Base-by-base conservation (phyloP, 2,329 filamentous ascomycete genomes). In the Paecilomyces variotii region DNA sequence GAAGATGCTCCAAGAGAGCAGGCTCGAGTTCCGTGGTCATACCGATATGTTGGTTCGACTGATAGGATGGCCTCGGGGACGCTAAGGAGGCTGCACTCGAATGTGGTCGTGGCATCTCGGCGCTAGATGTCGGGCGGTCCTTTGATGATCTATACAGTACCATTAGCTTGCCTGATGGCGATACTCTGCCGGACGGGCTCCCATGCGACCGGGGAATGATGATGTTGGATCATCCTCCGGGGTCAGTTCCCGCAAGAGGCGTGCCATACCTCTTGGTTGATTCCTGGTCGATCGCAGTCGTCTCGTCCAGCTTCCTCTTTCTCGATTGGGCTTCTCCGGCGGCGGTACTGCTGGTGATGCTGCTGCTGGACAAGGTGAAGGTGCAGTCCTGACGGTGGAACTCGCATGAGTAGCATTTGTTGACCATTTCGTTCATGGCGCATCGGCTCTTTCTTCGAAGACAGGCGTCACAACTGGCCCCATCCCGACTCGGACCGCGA, bases 311-410 rank as follows among this genome's bases (percentile, higher is more conserved):
- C 62, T 76, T 77, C 54, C 75, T 68, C 62, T 77, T 77, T 63
- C 74, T 76, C 14, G 70, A 63, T 6, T 60, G 65, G 24, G 65
- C 56, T 14, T 66, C 64, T 10, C 10, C 50, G 9, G 68, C 68
- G 9, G 63, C 57, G 53, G 61, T 51, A 56, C 60, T 59, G 27
- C 62, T 35, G 55, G 39, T 49, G 25, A 52, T 54, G 14, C 63
- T 64, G 24, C 63, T 64, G 27, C 57, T 64, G 32, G 67, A 64
- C 6, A 75, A 64, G 27, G 66, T 72, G 59, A 76, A 77, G 6
- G 74, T 77, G 62, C 74, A 77, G 28, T 77, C 74, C 65, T 77
- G 75, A 50, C 73, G 73, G 61, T 76, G 74, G 45, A 76, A 77
- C 56, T 77, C 74, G 59, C 75, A 77, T 52, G 74, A 76, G 58